Evolutionary conservation across 2,329 filamentous ascomycete species (phyloP), one percentile per base, ranked within the genome.

Genomic region (Cryphonectria carpinicola): DNA sequence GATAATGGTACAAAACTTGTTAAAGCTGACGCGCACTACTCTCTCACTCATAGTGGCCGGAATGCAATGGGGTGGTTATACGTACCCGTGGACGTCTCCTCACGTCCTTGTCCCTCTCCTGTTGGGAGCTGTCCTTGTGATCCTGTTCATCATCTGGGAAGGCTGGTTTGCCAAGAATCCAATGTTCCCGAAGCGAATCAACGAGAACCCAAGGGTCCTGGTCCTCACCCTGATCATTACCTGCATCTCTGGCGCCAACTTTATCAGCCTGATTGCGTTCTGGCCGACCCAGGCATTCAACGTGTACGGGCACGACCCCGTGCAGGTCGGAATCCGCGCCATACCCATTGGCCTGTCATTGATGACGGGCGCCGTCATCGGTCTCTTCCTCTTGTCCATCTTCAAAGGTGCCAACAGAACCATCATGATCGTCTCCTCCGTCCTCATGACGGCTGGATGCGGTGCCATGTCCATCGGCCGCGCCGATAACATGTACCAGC

Each of bases 251-350:
- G 87, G 87, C 4, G 85, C 86, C 71, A 89, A 89, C 75, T 88
- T 88, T 78, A 86, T 88, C 76, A 84, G 84, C 0, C 80, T 86
- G 19, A 76, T 87, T 39, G 82, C 87, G 76, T 89, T 91, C 77
- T 91, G 89, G 88, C 88, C 88, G 6, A 89, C 87, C 0, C 86
- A 91, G 77, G 85, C 87, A 1, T 90, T 88, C 80, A 90, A 90
- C 73, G 85, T 90, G 13, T 91, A 90, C 76, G 88, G 88, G 8
- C 87, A 92, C 73, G 87, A 91, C 73, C 89, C 89, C 0, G 78
- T 90, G 25, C 84, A 83, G 32, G 86, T 92, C 68, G 90, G 90
- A n/a, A 80, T 92, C 70, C 86, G 90, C 70, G 88, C 88, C 56
- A 78, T 93, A 7, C 90, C 90, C 1, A 85, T 92, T 72, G 89